Base-by-base conservation (phyloP, 208 protist genomes). In the Leishmania gerbilli region DNA sequence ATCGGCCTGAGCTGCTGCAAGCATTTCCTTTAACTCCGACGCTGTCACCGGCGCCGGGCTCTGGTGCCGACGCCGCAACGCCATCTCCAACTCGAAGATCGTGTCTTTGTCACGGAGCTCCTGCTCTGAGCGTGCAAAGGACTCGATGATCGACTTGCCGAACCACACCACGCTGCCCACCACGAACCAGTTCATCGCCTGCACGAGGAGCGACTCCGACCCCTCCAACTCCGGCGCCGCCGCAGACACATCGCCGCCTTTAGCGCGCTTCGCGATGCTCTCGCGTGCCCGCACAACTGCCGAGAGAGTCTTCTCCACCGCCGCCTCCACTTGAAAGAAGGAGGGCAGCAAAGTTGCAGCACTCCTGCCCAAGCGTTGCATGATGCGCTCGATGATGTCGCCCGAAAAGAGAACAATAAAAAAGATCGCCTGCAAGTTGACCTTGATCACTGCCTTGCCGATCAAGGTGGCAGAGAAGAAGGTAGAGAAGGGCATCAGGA, bases 401-500 rank as follows among this genome's bases (percentile, higher is more conserved):
- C 93, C 92, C 0, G 91, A 95, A 77, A 98, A 98, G 55, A 98
- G 88, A 24, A 89, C 55, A 31, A 98, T 91, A 71, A 98, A 96
- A 74, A 98, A 97, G 37, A 97, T 27, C 19, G 93, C 89, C 85
- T 98, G 96, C 84, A 97, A 65, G 76, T 90, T 92, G 45, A 98
- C 94, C 79, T 98, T 98, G 84, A 98, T 90, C 47, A 98, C 69
- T 31, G 96, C 98, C 85, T 99, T 99, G 76, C 98, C 98, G 72
- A 99, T 90, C 31, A 99, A 80, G 8, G 98, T 99, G 55, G 98
- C 98, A 21, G 91, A 91, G 82, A 99, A 99, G 89, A 99, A 99
- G 31, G 93, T 98, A 88, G 90, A 97, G 82, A 99, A 99, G 31
- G 98, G 98, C 86, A 99, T 98, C 34, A 98, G 83, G 69, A 98